Conservation (phyloP, 768 basidiomycete genomes). For the Ramaria rubella region DNA sequence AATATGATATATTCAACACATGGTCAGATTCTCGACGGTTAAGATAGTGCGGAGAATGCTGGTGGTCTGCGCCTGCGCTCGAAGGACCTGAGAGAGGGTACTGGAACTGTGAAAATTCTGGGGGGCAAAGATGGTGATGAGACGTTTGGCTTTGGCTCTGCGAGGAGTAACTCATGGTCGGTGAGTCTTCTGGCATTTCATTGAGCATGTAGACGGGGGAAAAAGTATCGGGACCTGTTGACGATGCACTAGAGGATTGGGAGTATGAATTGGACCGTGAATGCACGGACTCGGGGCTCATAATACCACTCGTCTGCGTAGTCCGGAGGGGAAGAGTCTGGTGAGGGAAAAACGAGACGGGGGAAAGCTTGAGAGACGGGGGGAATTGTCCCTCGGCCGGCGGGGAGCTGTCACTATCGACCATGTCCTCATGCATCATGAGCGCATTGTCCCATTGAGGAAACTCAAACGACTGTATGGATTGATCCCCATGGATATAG, state of each 20-base stretch:
- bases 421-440: constrained; percentile 9
- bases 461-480: constrained; percentile 4
- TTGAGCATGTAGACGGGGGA: constrained; percentile 8
- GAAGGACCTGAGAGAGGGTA: constrained; percentile 6
- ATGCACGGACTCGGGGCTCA: constrained; percentile 9
- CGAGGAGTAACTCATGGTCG: constrained; percentile 2
- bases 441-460: constrained; percentile 11
- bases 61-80: constrained; percentile 6
- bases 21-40: constrained; percentile 8
- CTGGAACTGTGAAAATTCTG: constrained; percentile 10
- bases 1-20: constrained; percentile 10
- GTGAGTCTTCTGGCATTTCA: constrained; percentile 8
- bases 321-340: neutral
- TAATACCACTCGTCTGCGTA: neutral
- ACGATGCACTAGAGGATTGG: constrained; percentile 9
- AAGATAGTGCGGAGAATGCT: constrained; percentile 5
- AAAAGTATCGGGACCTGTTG: constrained; percentile 5
- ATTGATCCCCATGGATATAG: constrained; percentile 4
- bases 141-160: neutral
- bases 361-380: constrained; percentile 9
- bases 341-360: constrained; percentile 5
- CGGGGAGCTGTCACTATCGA: constrained; percentile 9
- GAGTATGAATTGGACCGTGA: constrained; percentile 11
- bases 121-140: constrained; percentile 9
- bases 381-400: constrained; percentile 8